A percentile compares a stretch with the other conserved stretches of the same genome.
Conservation (phyloP, 2,329 filamentous ascomycete species). For the Fusarium sp. region DNA sequence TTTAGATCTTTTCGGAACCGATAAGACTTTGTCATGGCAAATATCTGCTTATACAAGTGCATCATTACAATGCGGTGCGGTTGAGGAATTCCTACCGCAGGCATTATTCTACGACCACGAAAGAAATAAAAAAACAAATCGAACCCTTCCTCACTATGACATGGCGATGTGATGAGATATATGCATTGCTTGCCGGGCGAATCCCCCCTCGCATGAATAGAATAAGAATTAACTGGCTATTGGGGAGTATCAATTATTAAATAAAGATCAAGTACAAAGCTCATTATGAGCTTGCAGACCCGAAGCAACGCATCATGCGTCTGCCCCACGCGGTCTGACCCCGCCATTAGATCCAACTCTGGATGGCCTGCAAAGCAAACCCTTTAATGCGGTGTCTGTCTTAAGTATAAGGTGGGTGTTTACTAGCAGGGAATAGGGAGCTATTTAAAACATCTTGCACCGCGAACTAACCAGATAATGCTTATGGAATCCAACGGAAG, state of each 20-base stretch:
- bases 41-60: constrained; percentile 17
- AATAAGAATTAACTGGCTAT: background rate
- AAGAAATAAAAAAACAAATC: constrained; percentile 16
- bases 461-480: background rate
- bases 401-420: too few species aligned
- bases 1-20: constrained; percentile 13
- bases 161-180: background rate
- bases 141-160: constrained; percentile 4
- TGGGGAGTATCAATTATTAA: background rate
- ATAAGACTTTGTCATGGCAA: constrained; percentile 8
- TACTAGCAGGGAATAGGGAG: background rate
- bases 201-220: background rate
- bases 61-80: background rate
- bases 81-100: background rate
- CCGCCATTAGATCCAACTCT: constrained; percentile 9
- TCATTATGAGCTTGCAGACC: background rate
- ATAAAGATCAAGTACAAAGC: background rate
- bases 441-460: background rate
- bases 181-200: background rate
- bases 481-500: constrained; percentile 29
- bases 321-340: constrained; percentile 14
- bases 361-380: constrained; percentile 4
- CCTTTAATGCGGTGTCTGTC: background rate
- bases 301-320: constrained; percentile 2
- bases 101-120: constrained; percentile 1